Evolutionary conservation across 352 stramenopile species (phyloP), one percentile per base, ranked within the genome.

Genomic region (Aphanomyces invadans): DNA sequence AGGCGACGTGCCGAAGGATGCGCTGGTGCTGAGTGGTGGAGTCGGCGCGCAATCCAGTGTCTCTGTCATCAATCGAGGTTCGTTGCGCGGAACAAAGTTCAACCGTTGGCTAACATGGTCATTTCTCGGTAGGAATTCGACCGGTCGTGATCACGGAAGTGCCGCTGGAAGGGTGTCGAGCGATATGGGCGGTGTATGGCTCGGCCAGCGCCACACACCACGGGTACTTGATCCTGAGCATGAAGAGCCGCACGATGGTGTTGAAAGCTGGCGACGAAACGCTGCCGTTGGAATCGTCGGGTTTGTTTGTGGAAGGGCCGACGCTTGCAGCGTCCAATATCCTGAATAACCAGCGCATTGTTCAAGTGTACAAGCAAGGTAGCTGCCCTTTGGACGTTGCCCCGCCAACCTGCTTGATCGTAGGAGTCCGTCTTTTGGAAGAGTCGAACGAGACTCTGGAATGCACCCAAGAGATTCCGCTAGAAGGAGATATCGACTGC

Each of bases 291-390:
- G 81, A 95, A 68, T 31, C 25, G 17, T 89, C 81, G 45, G 86
- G 86, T 0, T 92, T 95, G 57, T 95, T 91, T 53, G 89, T 83
- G 1, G 88, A 81, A 10, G 86, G 86, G 0, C 79, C 86, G 21
- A 95, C 86, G 0, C 71, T 95, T 21, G 80, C 81, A 4, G 83
- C 83, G 0, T 78, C 83, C 2, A 95, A 95, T 44, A 38, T 95
- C 67, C 90, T 95, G 54, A 74, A 82, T 56, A 82, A 86, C 48
- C 78, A 90, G 52, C 82, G 86, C 0, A 95, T 95, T 62, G 78
- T 95, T 12, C 86, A 95, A 62, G 83, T 95, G 46, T 94, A 91
- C 64, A 88, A 89, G 49, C 86, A 92, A 71, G 86, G 85, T 17
- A 81, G 38, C 9, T n/a, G n/a, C n/a, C n/a, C n/a, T n/a, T n/a